These are phyloP conservation scores for Mentha longifolia DNA, from an alignment of 257 asterid species.

Conservation along the genomic window DNA sequence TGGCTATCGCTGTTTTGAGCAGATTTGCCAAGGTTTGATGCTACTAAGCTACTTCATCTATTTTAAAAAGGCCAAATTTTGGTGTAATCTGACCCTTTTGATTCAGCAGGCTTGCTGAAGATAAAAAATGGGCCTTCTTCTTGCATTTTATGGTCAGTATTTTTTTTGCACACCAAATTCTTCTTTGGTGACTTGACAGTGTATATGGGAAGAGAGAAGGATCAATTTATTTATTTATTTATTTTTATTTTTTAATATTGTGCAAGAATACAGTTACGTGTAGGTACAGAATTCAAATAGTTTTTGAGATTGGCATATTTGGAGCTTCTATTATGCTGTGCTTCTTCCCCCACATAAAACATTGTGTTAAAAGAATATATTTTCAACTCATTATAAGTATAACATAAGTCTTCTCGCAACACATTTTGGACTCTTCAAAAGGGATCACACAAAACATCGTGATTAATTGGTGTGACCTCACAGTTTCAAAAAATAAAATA, in stretches of 20 bases:
- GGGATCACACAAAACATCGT: neutral
- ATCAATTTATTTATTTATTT: too few species aligned
- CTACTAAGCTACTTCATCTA: neutral
- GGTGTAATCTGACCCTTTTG: neutral
- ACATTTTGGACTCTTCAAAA: neutral
- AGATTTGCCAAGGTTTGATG: neutral
- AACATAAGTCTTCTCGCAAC: too few species aligned
- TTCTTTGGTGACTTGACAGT: neutral
- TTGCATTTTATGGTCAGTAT: too few species aligned
- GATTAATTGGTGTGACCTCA: too few species aligned
- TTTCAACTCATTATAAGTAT: too few species aligned
- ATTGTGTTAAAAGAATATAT: too few species aligned
- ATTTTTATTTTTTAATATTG: neutral
- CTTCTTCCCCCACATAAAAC: too few species aligned
- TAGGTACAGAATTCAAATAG: too few species aligned
- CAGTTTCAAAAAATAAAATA: too few species aligned
- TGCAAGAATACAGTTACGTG: neutral
- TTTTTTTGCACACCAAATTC: neutral
- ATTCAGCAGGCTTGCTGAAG: conserved; percentile 29
- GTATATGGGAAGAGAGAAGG: neutral
- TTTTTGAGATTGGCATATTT: too few species aligned
- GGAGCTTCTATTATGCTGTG: too few species aligned
- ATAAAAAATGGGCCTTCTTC: neutral
- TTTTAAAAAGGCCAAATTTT: neutral
- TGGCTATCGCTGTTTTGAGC: neutral